These are phyloP conservation scores for Metarhizium rileyi DNA, from an alignment of 2,329 filamentous ascomycete genomes.

Conservation along the genomic window DNA sequence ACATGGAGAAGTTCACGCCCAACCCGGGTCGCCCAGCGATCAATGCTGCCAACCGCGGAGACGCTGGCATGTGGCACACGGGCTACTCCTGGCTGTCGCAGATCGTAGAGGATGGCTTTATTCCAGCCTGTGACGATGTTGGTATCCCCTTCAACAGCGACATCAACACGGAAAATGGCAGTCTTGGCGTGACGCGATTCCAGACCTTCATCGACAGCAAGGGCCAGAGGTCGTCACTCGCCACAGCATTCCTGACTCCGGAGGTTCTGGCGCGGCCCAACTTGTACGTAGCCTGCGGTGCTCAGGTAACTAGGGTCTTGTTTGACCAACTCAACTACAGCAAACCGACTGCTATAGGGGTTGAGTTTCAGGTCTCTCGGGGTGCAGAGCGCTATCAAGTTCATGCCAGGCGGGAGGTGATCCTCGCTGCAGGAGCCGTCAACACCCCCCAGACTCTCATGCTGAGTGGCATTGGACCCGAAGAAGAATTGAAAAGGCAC, in stretches of 20 bases:
- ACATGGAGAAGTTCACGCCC: constrained; percentile 13
- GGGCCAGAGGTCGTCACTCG: constrained; percentile 12
- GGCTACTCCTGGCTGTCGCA: constrained; percentile 9
- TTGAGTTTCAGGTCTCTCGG: constrained; percentile 8
- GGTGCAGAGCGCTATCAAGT: constrained; percentile 12
- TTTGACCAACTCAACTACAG: constrained; percentile 7
- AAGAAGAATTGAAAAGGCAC: constrained; percentile 3
- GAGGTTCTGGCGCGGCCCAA: constrained; percentile 10
- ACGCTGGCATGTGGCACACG: constrained; percentile 10
- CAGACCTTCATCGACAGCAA: constrained; percentile 12
- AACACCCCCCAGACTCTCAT: constrained; percentile 6
- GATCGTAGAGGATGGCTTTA: constrained; percentile 10
- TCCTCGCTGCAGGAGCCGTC: constrained; percentile 4
- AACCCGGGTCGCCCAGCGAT: constrained; percentile 10
- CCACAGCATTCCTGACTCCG: constrained; percentile 11
- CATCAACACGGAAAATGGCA: constrained; percentile 10
- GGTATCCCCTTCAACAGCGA: constrained; percentile 9
- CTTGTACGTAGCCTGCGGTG: constrained; percentile 10
- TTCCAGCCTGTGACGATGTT: constrained; percentile 9
- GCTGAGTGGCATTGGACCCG: constrained; percentile 6
- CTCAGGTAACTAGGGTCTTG: constrained; percentile 10
- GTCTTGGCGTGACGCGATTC: constrained; percentile 9
- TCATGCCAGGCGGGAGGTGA: constrained; percentile 17
- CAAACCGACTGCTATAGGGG: constrained; percentile 10
- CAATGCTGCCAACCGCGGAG: constrained; percentile 7